Evolutionary conservation across 1,284 basidiomycete species (phyloP), one percentile per base, ranked within the genome.

Genomic region (Moesziomyces sp.): DNA sequence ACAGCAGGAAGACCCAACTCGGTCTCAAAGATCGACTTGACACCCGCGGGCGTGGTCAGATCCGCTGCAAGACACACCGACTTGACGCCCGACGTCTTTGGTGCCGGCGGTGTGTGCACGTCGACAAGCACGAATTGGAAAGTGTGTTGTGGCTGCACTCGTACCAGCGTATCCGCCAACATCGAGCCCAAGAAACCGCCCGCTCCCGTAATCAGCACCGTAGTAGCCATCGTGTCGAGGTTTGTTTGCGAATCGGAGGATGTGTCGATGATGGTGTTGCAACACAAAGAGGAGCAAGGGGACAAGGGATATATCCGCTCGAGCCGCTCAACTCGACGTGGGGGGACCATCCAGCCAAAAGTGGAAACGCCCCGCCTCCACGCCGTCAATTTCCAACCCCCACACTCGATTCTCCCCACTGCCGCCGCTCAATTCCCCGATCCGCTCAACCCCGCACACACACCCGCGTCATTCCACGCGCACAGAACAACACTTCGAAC

Each of bases 71-170:
- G 42, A 9, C 50, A 52, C 6, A 69, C 51, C 33, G 42, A 33
- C n/a, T 62, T 50, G 28, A 64, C 40, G 6, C 40, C 50, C 19
- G 44, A 10, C 6, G 46, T 58, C 50, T 63, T 58, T 18, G 55
- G 56, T 14, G 51, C 28, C 14, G 58, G 62, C 45, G 75, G 75
- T 10, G 26, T 57, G 13, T 48, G 42, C 7, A 76, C 61, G 24
- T 77, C 75, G 45, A 58, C 64, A 0, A 77, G 68, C 42, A 77
- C 73, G 55, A 77, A 76, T 43, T 62, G 47, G 46, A 69, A 77
- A 3, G 28, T 55, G 11, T 52, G 45, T 3, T 65, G 23, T 1
- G 75, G 68, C 26, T 72, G 56, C 1, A 52, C 52, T 6, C 51
- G 49, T 7, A 73, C 53, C 18, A 77, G 47, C 6, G 55, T 73